Evolutionary conservation across 2,329 filamentous ascomycete genomes (phyloP), one percentile per base, ranked within the genome.

Genomic region (Akanthomyces muscarius): DNA sequence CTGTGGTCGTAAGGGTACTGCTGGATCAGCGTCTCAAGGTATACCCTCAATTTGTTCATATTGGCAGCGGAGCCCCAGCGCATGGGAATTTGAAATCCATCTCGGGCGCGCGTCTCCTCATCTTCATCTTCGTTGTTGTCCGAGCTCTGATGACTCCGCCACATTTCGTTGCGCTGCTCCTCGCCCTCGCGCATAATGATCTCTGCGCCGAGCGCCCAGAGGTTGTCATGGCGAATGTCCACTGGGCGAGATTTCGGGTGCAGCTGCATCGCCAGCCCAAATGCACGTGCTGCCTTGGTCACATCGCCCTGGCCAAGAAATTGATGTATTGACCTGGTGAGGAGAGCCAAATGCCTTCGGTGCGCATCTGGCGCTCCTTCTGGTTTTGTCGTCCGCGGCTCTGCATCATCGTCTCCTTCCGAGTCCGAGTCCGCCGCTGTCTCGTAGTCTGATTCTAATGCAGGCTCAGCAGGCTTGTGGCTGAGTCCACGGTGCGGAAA

Each of bases 151-250:
- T 16, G 23, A 4, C 28, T 55, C 18, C 57, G n/a, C 5, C 48
- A 21, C 2, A 48, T 48, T 36, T 53, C 50, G 58, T 67, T 63
- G 30, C 62, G 63, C 21, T 25, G 67, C 70, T 76, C 70, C 64
- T 81, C 78, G 7, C 80, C 81, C 33, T 81, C 77, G 18, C 89
- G 84, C 76, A 96, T 86, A 62, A 97, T 76, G 23, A 97, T 85
- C 75, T 97, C 93, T 2, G 91, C 91, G 0, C 91, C 92, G 51
- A 97, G 83, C 16, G 88, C 88, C 94, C 93, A 97, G 67, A 89
- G 83, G 42, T 86, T 83, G 69, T 88, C 82, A 23, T 79, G 80
- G 45, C 92, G 84, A 54, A 94, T 74, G 71, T 97, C 91, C 23
- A 93, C 79, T 7, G 77, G 76, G 54, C 75, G 61, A 33, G 71